Conservation (phyloP, 2,329 filamentous ascomycete species). For the Fusarium siculi region DNA sequence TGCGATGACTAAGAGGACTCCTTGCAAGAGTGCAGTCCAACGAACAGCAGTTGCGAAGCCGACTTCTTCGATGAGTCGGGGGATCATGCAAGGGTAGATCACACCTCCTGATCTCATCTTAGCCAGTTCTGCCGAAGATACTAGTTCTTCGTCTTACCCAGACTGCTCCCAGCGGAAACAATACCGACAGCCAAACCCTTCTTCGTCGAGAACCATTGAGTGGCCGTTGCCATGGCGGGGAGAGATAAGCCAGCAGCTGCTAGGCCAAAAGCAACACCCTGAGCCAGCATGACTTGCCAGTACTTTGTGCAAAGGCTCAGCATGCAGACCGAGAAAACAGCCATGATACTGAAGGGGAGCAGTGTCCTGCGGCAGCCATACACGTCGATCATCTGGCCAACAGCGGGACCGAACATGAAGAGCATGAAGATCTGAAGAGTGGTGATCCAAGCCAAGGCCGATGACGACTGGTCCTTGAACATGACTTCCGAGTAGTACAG, state of each 20-base stretch:
- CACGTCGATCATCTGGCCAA: not conserved
- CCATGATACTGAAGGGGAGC: not conserved
- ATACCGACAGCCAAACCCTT: not conserved
- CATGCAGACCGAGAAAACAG: not conserved
- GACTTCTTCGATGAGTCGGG: not conserved
- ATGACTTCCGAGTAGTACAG: not conserved
- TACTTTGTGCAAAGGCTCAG: not conserved
- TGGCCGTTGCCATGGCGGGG: not conserved
- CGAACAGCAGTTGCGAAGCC: not conserved
- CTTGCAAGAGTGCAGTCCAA: not conserved
- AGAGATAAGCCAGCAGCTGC: not conserved
- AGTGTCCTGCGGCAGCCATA: not conserved
- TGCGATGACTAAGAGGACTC: not conserved
- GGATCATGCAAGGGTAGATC: not conserved
- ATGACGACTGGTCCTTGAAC: not conserved
- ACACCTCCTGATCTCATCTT: not conserved
- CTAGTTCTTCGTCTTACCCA: not conserved
- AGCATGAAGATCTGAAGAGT: not conserved
- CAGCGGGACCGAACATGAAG: not conserved
- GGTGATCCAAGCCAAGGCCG: not conserved
- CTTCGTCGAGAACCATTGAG: slow-evolving; percentile 1
- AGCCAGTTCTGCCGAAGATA: not conserved
- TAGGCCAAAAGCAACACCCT: not conserved
- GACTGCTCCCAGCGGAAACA: not conserved
- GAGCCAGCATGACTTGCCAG: not conserved